Evolutionary conservation across 805 yeast species (phyloP).

Genomic region (Metschnikowia colocasiae): DNA sequence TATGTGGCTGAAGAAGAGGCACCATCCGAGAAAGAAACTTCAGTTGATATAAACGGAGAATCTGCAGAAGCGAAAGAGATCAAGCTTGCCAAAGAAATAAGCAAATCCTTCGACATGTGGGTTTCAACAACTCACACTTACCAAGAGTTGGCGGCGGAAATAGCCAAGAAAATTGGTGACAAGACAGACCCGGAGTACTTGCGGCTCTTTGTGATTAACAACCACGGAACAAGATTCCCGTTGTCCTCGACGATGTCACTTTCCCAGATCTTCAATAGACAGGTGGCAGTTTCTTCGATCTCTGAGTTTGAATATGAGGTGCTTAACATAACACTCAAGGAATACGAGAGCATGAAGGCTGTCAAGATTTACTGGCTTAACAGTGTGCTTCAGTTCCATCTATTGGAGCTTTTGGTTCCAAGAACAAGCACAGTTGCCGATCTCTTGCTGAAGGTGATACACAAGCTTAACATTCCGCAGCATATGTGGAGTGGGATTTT

Average conservation of each 20-base stretch:
- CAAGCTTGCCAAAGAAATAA: conserved; percentile 19
- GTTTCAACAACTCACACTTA: conserved; percentile 59
- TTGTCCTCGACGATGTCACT: conserved; percentile 32
- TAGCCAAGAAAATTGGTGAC: conserved; percentile 47
- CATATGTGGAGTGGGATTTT: conserved; percentile 46
- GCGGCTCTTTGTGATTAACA: conserved; percentile 59
- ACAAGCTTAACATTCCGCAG: conserved; percentile 49
- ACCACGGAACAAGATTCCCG: conserved; percentile 56
- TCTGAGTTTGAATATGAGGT: conserved; percentile 66
- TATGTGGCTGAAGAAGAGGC: conserved; percentile 29
- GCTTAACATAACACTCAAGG: conserved; percentile 67
- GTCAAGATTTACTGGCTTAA: conserved; percentile 70
- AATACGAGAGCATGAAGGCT: conserved; percentile 70
- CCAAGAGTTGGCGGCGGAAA: conserved; percentile 54
- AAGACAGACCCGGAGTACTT: conserved; percentile 56
- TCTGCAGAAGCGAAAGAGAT: conserved; percentile 18
- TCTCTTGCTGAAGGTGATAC: conserved; percentile 53
- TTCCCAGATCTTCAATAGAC: conserved; percentile 40
- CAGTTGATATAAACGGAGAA: conserved; percentile 15
- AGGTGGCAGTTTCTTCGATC: conserved; percentile 42
- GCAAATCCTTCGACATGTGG: conserved; percentile 57
- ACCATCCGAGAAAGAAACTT: conserved; percentile 11
- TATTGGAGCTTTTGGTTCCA: conserved; percentile 67
- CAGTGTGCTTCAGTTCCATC: conserved; percentile 63
- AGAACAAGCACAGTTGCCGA: conserved; percentile 54